A percentile compares a stretch with the other conserved stretches of the same genome.
Evolutionary conservation across 306 rosid species (phyloP).

Genomic region (Prunus salicina): DNA sequence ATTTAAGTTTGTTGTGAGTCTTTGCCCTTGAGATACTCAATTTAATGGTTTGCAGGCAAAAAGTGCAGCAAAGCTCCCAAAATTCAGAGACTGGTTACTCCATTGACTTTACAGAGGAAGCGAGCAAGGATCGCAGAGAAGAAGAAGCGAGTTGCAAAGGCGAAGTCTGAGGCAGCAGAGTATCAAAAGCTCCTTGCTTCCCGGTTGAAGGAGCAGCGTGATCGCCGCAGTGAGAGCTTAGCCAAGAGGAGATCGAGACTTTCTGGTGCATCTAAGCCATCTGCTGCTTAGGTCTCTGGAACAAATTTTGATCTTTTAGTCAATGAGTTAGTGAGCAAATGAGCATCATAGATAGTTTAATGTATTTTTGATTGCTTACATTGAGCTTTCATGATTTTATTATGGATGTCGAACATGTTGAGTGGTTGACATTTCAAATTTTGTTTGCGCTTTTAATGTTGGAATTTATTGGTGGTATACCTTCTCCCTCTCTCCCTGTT

Average conservation of each 20-base stretch:
- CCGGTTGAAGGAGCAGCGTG: slow-evolving; percentile 52
- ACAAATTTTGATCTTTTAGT: background rate
- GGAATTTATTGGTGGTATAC: too few species aligned
- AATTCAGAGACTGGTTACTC: slow-evolving; percentile 50
- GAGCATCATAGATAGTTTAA: slow-evolving; percentile 13
- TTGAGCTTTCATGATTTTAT: background rate
- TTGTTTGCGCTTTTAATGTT: background rate
- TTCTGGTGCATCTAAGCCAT: slow-evolving; percentile 35
- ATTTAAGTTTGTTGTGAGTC: background rate
- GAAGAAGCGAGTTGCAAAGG: slow-evolving; percentile 44
- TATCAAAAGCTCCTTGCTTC: slow-evolving; percentile 45
- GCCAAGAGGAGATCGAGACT: slow-evolving; percentile 47
- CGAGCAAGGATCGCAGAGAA: slow-evolving; percentile 46
- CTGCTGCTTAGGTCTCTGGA: slow-evolving; percentile 13
- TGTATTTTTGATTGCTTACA: background rate
- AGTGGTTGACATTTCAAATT: background rate
- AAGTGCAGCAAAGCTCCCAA: slow-evolving; percentile 49
- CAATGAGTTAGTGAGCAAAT: background rate
- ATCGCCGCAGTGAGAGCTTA: slow-evolving; percentile 49
- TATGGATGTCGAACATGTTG: background rate
- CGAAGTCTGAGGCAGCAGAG: slow-evolving; percentile 45
- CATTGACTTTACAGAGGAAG: slow-evolving; percentile 49
- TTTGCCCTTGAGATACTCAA: background rate
- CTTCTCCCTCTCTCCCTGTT: too few species aligned
- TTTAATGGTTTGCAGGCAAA: slow-evolving; percentile 29